phyloP scores from a whole-genome alignment of 495 filamentous ascomycete species.

The Staphylotrichum longicolle region DNA sequence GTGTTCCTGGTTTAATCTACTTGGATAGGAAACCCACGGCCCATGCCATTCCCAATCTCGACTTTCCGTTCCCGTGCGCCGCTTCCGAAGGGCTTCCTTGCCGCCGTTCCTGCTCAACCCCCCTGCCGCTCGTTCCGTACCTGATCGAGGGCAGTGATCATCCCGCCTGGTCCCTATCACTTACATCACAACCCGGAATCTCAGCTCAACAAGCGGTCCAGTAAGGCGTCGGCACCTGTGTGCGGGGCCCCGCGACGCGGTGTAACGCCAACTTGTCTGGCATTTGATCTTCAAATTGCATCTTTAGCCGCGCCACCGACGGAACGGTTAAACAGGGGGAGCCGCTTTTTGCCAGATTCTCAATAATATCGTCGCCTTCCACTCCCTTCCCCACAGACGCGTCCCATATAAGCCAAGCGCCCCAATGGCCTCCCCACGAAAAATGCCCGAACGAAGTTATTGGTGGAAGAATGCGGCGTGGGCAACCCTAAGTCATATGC shows the following conservation, averaged over 20 bases:
- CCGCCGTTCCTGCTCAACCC: background rate
- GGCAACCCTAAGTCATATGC: conserved; percentile 12
- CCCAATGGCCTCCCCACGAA: conserved; percentile 16
- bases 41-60: background rate
- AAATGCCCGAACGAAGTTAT: background rate
- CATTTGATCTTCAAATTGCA: conserved; percentile 8
- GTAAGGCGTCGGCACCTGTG: background rate
- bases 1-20: background rate
- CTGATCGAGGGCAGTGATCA: conserved; percentile 1
- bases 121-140: background rate
- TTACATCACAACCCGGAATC: background rate
- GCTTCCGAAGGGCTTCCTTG: background rate
- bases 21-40: background rate
- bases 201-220: background rate
- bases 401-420: conserved; percentile 2
- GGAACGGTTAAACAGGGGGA: conserved; percentile 20
- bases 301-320: conserved; percentile 21
- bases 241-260: conserved; percentile 14
- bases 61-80: background rate
- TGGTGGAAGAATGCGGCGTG: conserved; percentile 14
- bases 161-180: background rate
- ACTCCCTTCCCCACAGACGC: background rate
- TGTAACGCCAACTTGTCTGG: conserved; percentile 14
- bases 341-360: conserved; percentile 18
- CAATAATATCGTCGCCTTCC: conserved; percentile 10